Percentiles rank a stretch among this genome's conserved stretches.
phyloP scores from a whole-genome alignment of 2,329 filamentous ascomycete species.

The Periconia macrospinosa region DNA sequence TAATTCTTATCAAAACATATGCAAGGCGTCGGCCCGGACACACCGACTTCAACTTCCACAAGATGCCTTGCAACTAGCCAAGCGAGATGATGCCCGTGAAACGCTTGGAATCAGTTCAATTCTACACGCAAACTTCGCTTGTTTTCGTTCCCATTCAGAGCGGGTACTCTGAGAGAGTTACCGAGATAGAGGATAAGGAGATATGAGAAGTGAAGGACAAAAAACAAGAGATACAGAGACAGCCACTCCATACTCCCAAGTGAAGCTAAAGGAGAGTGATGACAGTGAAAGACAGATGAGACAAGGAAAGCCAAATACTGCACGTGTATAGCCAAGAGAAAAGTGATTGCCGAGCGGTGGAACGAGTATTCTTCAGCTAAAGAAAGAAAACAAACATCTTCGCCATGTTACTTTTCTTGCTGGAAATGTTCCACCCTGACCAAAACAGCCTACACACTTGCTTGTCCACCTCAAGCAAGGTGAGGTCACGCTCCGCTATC shows the following conservation, averaged over 20 bases:
- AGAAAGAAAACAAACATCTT: slow-evolving; percentile 17
- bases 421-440: background rate
- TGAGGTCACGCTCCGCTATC: slow-evolving; percentile 27
- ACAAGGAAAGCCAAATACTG: slow-evolving; percentile 8
- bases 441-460: slow-evolving; percentile 10
- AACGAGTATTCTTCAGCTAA: slow-evolving; percentile 17
- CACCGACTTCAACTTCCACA: background rate
- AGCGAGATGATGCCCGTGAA: background rate
- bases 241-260: background rate
- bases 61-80: background rate
- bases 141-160: background rate
- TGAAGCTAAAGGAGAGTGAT: slow-evolving; percentile 8
- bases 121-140: background rate
- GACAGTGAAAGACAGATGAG: slow-evolving; percentile 18
- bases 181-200: slow-evolving; percentile 3
- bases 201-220: slow-evolving; percentile 15
- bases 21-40: background rate
- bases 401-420: background rate
- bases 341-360: background rate
- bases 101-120: background rate
- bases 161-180: background rate
- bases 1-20: background rate
- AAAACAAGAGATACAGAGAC: slow-evolving; percentile 16
- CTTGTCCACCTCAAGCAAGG: slow-evolving; percentile 14
- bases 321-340: slow-evolving; percentile 12